A percentile compares a stretch with the other conserved stretches of the same genome.
These are phyloP conservation scores for Lasiodiplodia hormozganensis DNA, from an alignment of 2,329 filamentous ascomycete genomes.

Conservation along the genomic window DNA sequence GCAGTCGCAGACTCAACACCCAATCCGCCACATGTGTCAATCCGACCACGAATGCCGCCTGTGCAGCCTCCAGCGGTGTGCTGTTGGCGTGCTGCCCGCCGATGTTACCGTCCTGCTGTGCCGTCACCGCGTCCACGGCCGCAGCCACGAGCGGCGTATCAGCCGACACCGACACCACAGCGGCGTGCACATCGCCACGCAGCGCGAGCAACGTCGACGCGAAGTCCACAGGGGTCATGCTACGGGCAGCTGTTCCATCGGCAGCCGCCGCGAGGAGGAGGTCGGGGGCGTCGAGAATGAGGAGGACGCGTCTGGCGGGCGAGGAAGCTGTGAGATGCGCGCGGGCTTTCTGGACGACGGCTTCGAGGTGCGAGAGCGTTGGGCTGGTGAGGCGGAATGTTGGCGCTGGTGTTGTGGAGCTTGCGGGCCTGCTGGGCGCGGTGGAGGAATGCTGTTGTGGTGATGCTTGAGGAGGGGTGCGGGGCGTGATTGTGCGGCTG, in stretches of 20 bases:
- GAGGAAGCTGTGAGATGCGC: constrained; percentile 31
- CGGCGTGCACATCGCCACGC: constrained; percentile 66
- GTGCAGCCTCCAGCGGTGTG: constrained; percentile 72
- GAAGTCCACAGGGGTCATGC: constrained; percentile 35
- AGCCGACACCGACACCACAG: constrained; percentile 72
- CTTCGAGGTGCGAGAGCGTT: constrained; percentile 37
- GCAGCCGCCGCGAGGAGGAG: constrained; percentile 50
- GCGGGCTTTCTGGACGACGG: constrained; percentile 39
- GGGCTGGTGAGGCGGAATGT: constrained; percentile 38
- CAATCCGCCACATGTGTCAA: constrained; percentile 77
- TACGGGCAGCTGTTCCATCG: constrained; percentile 30
- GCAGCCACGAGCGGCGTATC: constrained; percentile 71
- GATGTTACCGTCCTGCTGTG: constrained; percentile 30
- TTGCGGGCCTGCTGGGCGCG: constrained; percentile 10
- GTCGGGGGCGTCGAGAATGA: constrained; percentile 55
- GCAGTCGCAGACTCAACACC: constrained; percentile 73
- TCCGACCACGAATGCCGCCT: constrained; percentile 73
- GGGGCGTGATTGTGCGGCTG: constrained; percentile 31
- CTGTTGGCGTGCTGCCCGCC: constrained; percentile 39
- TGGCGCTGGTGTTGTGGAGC: neutral
- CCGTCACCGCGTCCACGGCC: constrained; percentile 48
- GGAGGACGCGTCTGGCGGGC: constrained; percentile 41
- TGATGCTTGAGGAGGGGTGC: constrained; percentile 3
- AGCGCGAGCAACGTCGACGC: constrained; percentile 39
- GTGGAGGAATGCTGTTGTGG: neutral